phyloP scores from a whole-genome alignment of 2,329 filamentous ascomycete species.

The Phoma sp. region DNA sequence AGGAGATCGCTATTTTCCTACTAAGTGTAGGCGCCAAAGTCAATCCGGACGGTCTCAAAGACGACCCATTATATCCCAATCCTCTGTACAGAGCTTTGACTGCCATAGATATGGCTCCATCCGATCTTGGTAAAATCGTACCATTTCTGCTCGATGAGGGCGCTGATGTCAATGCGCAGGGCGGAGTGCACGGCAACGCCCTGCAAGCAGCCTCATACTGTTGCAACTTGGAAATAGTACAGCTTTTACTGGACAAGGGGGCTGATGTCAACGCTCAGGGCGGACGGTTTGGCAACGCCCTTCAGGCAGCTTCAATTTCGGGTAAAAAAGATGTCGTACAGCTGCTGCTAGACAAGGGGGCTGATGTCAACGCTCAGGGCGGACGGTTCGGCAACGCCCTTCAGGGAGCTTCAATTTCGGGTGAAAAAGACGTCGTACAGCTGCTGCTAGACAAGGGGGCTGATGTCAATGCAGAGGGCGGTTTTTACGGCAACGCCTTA shows the following conservation, averaged over 20 bases:
- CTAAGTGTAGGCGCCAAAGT: background rate
- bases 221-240: too few relatives aligned
- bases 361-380: background rate
- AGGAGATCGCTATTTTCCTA: background rate
- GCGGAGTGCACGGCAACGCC: background rate
- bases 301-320: background rate
- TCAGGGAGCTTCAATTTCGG: background rate
- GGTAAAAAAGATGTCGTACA: too few relatives aligned
- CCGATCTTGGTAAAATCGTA: too few relatives aligned
- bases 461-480: background rate
- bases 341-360: too few relatives aligned
- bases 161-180: background rate
- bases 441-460: too few relatives aligned
- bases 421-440: too few relatives aligned
- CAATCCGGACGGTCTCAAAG: too few relatives aligned
- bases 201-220: background rate
- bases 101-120: too few relatives aligned
- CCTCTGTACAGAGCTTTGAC: too few relatives aligned
- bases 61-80: too few relatives aligned
- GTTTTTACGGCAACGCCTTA: too few relatives aligned
- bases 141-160: background rate
- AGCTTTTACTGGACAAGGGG: too few relatives aligned
- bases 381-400: background rate
- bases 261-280: background rate
- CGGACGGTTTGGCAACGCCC: background rate